These are phyloP conservation scores for Pouteria glomerata DNA, from an alignment of 148 eudicot species.

Conservation along the genomic window DNA sequence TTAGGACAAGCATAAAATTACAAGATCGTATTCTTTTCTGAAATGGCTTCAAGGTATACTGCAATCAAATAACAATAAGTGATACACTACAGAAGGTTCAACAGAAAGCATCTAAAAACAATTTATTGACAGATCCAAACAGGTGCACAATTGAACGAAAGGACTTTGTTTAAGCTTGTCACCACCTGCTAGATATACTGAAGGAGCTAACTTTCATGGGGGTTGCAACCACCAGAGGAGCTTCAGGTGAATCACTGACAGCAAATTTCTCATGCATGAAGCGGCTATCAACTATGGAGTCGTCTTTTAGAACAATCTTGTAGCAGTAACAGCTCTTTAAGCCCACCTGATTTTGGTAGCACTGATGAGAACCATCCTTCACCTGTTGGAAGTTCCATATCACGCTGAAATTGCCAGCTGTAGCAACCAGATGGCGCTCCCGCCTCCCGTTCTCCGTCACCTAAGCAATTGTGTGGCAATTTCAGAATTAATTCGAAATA, in stretches of 20 bases:
- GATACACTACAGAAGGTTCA: background rate
- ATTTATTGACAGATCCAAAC: background rate
- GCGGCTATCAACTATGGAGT: conserved; percentile 45
- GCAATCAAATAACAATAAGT: background rate
- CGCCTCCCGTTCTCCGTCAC: conserved; percentile 53
- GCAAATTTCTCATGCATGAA: conserved; percentile 56
- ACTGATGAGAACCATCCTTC: conserved; percentile 46
- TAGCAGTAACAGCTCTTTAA: conserved; percentile 57
- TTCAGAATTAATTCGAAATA: background rate
- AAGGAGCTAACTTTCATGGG: conserved; percentile 51
- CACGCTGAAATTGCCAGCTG: conserved; percentile 51
- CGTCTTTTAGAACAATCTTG: conserved; percentile 47
- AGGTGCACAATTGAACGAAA: conserved; percentile 7
- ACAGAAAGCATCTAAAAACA: conserved; percentile 5
- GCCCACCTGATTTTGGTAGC: conserved; percentile 47
- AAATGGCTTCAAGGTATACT: background rate
- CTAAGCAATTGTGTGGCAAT: conserved; percentile 11
- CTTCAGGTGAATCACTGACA: conserved; percentile 46
- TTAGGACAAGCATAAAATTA: background rate
- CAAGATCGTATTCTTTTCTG: background rate
- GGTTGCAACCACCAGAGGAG: conserved; percentile 52
- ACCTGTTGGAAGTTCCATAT: conserved; percentile 59
- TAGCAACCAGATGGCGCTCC: conserved; percentile 51
- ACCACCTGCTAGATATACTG: conserved; percentile 42
- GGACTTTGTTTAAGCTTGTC: conserved; percentile 13